Evolutionary conservation across 495 filamentous ascomycete genomes (phyloP), one percentile per base, ranked within the genome.

Genomic region (Chaetomium cochliodes): DNA sequence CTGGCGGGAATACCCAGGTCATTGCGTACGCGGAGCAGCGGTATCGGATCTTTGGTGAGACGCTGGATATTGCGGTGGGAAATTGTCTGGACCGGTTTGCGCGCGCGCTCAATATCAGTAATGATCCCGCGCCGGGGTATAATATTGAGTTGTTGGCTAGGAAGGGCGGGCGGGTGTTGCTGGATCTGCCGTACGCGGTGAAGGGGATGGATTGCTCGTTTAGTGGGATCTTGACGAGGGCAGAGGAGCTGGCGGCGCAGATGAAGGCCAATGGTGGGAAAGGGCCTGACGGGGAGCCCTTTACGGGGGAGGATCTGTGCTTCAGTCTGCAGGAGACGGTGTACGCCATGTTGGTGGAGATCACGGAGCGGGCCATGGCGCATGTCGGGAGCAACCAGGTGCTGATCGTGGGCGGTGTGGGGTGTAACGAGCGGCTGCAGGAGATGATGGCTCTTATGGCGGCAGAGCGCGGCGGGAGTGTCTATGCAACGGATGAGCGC

Each of bases 401-500:
- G 12, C 80, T 98, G 49, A 91, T 98, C 63, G 94, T 98, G 5
- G 94, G 94, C 25, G 94, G 94, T n/a, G 94, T 98, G 28, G 94
- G 96, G n/a, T 94, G 90, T 70, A 98, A 98, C 72, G 91, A 96
- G 81, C 84, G 94, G 13, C 72, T 98, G 67, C 94, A 98, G 79
- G 88, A 96, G 72, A 98, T 98, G 94, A 98, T 98, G 96, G 92
- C 89, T 0, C 77, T 89, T 11, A 98, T 98, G 94, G 94, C 92
- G n/a, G 80, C 81, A 46, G 92, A 96, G 74, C 81, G 96, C 41
- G 90, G 92, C 20, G 94, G 94, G 0, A 92, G 85, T 74, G 90
- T 97, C 22, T 97, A 89, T 79, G 93, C 93, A 11, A 98, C 93
- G 1, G 93, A 98, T 76, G 92, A 98, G 78, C 85, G 94, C 52